These are phyloP conservation scores for Artemisia argyi DNA, from an alignment of 129 eudicot species.

Conservation along the genomic window DNA sequence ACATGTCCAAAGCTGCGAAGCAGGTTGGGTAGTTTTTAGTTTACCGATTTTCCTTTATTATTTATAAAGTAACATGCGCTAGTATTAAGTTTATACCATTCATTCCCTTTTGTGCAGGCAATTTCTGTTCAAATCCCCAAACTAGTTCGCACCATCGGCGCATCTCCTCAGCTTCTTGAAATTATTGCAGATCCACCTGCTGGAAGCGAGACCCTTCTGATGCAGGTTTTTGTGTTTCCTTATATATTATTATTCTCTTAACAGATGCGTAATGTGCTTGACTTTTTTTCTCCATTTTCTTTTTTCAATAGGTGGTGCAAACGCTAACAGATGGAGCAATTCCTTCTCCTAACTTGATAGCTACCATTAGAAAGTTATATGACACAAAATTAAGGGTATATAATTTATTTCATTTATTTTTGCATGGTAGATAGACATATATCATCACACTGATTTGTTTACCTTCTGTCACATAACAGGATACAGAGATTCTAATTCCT, in stretches of 20 bases:
- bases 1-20: conserved; percentile 65
- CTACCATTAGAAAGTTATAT: conserved; percentile 67
- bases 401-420: neutral
- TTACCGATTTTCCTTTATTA: neutral
- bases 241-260: neutral
- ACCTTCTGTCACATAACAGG: conserved; percentile 45
- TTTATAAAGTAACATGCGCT: neutral
- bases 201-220: conserved; percentile 78
- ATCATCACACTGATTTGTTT: conserved; percentile 20
- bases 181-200: conserved; percentile 89
- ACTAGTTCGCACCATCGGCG: conserved; percentile 92
- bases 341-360: conserved; percentile 76
- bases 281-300: neutral
- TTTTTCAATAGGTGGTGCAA: conserved; percentile 66
- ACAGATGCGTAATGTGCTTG: neutral
- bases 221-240: conserved; percentile 49
- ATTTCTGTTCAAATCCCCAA: conserved; percentile 78
- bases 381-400: conserved; percentile 78
- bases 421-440: conserved; percentile 1
- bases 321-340: conserved; percentile 82
- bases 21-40: conserved; percentile 53
- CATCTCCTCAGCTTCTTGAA: conserved; percentile 80
- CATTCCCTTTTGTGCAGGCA: conserved; percentile 55
- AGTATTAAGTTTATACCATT: conserved; percentile 2
- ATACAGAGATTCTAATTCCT: conserved; percentile 78